Percentiles rank a stretch among this genome's conserved stretches.
Evolutionary conservation across 2,329 filamentous ascomycete genomes (phyloP).

Genomic region (Hymenoscyphus repandus): DNA sequence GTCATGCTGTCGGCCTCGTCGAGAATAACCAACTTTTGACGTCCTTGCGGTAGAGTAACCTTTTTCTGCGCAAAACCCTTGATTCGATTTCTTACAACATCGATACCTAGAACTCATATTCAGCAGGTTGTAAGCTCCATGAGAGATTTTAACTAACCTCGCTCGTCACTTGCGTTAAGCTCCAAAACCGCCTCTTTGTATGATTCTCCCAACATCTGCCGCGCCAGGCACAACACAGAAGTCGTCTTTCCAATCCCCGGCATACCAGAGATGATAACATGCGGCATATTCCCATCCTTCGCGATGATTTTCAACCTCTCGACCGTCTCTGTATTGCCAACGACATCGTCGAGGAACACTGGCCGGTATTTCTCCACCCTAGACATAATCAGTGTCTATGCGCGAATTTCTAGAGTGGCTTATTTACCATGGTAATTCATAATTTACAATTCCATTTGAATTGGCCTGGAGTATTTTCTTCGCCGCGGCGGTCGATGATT

Average conservation of each 20-base stretch:
- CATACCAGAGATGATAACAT: constrained; percentile 99
- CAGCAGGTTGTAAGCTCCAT: no score
- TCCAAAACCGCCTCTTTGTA: constrained; percentile 98
- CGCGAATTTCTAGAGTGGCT: background rate
- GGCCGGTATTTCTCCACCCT: constrained; percentile 99
- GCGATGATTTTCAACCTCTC: constrained; percentile 97
- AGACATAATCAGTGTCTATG: constrained; percentile 19
- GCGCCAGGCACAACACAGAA: constrained; percentile 85
- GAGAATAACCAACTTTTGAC: constrained; percentile 94
- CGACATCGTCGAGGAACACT: constrained; percentile 90
- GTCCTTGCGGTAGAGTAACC: constrained; percentile 82
- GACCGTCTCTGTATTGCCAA: constrained; percentile 96
- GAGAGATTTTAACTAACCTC: constrained; percentile 51
- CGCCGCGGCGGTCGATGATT: constrained; percentile 52
- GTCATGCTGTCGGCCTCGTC: constrained; percentile 46
- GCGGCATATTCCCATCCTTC: constrained; percentile 98
- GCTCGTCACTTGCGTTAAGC: constrained; percentile 92
- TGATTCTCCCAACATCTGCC: constrained; percentile 82
- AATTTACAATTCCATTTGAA: constrained; percentile 49
- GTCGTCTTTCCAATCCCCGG: constrained; percentile 98
- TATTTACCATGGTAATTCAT: constrained; percentile 73
- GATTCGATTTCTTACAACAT: constrained; percentile 94
- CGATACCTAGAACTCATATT: constrained; percentile 73
- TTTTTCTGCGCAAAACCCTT: constrained; percentile 99
- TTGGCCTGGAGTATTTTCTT: constrained; percentile 50